Evolutionary conservation across 441 rosid species (phyloP), one percentile per base, ranked within the genome.

Genomic region (Eutrema salsugineum): DNA sequence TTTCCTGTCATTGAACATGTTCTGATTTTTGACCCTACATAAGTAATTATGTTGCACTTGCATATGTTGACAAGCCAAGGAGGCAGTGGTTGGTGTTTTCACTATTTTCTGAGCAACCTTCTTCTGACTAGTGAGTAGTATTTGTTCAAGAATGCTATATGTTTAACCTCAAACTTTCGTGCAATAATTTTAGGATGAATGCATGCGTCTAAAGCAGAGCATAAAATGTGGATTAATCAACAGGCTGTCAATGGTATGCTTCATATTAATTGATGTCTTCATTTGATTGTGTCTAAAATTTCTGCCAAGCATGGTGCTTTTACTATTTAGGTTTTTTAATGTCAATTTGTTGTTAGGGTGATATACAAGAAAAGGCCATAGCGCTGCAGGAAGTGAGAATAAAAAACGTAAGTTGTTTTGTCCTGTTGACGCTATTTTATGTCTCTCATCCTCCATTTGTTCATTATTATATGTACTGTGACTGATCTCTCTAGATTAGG

Each of bases 131-230:
- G 17, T 46, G 43, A 9, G 40, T 5, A 36, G 38, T 61, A 36
- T 8, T 39, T 58, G 22, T 47, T 55, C 33, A 39, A 63, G 54
- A 46, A 28, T 66, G 50, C 56, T 63, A 57, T 62, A 28, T 65
- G 58, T 65, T 66, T 43, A 60, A 70, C 43, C 20, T 43, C 3
- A 59, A 63, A 16, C 27, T 48, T 56, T 27, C 44, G 5, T 51
- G 43, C 54, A 48, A 63, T 40, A 49, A 30, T 84, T 35, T 73
- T 78, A 95, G 99, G 99, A 95, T 79, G 99, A 95, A 87, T 92
- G 97, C 84, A 92, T 89, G 77, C 96, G 99, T 30, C 83, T 94
- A 40, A 93, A 95, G 61, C 99, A 94, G 79, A 92, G 99, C 88
- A 95, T 94, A 69, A 95, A 89, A 74, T 92, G 96, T 77, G 96